Conservation (phyloP, 371 early-diverging fungal genomes). For the Mortierella sp. region DNA sequence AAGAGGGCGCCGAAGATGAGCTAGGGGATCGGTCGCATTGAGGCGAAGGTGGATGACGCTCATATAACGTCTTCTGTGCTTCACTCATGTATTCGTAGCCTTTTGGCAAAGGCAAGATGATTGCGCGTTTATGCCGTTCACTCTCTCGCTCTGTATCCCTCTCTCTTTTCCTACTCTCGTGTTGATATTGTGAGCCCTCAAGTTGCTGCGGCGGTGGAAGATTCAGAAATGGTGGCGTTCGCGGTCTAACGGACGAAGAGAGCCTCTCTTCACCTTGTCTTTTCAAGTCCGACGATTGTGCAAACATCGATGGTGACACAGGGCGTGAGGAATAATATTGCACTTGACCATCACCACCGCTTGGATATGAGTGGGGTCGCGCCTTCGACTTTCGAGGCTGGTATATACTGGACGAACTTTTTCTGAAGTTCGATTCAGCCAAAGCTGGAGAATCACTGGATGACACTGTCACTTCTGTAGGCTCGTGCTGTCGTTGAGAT, state of each 20-base stretch:
- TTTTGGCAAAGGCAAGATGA: slow-evolving; percentile 11
- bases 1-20: slow-evolving; percentile 6
- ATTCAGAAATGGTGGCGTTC: slow-evolving; percentile 17
- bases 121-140: neutral
- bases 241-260: neutral
- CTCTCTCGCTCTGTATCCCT: neutral
- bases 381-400: neutral
- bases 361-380: slow-evolving; percentile 4
- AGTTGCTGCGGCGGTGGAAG: neutral
- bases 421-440: neutral
- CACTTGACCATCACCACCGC: neutral
- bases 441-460: neutral
- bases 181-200: neutral
- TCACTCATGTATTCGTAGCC: slow-evolving; percentile 30
- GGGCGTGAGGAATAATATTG: neutral
- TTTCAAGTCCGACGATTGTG: neutral
- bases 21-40: slow-evolving; percentile 2
- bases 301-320: neutral
- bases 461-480: neutral
- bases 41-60: slow-evolving; percentile 54
- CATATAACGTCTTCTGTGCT: slow-evolving; percentile 44
- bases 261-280: neutral
- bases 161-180: slow-evolving; percentile 3
- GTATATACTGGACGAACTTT: neutral
- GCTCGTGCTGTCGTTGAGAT: neutral